Evolutionary conservation across 2,329 filamentous ascomycete genomes (phyloP).

Genomic region (Trichoderma lentiforme): DNA sequence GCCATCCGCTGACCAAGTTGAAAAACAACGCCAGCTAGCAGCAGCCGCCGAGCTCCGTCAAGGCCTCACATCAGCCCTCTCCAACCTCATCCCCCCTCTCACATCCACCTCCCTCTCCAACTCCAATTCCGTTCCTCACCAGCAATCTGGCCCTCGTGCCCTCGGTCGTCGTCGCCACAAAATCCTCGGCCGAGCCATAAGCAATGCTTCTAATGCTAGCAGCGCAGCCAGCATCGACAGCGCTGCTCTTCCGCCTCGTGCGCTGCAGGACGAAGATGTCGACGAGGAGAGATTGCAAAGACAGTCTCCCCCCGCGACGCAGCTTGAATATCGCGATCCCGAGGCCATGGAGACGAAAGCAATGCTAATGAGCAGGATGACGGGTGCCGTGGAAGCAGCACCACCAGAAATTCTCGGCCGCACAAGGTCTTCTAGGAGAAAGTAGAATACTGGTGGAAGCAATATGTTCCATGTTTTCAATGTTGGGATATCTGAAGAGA

Average conservation of each 20-base stretch:
- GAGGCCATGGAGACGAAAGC: slow-evolving; percentile 45
- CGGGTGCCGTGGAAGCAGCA: slow-evolving; percentile 18
- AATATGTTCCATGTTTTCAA: not conserved
- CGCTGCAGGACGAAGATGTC: slow-evolving; percentile 23
- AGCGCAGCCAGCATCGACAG: slow-evolving; percentile 36
- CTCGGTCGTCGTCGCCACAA: slow-evolving; percentile 46
- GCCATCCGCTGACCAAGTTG: slow-evolving; percentile 16
- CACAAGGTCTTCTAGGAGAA: slow-evolving; percentile 8
- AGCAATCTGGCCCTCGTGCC: slow-evolving; percentile 22
- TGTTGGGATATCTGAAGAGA: not conserved
- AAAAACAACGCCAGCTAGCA: slow-evolving; percentile 28
- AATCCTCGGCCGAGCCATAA: slow-evolving; percentile 56
- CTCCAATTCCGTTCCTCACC: not conserved
- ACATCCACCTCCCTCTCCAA: slow-evolving; percentile 7
- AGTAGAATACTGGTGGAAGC: not conserved
- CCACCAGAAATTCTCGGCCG: not conserved
- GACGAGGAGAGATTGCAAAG: slow-evolving; percentile 20
- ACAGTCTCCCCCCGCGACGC: slow-evolving; percentile 44
- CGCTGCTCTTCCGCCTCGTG: slow-evolving; percentile 8
- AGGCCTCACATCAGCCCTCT: slow-evolving; percentile 41
- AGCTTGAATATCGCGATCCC: slow-evolving; percentile 53
- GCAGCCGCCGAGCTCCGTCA: slow-evolving; percentile 30
- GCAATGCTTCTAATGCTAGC: slow-evolving; percentile 54
- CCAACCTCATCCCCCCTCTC: slow-evolving; percentile 39
- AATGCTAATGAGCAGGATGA: slow-evolving; percentile 45